Evolutionary conservation across 108 stramenopile genomes (phyloP), one percentile per base, ranked within the genome.

Genomic region (Cyclotella atomus): DNA sequence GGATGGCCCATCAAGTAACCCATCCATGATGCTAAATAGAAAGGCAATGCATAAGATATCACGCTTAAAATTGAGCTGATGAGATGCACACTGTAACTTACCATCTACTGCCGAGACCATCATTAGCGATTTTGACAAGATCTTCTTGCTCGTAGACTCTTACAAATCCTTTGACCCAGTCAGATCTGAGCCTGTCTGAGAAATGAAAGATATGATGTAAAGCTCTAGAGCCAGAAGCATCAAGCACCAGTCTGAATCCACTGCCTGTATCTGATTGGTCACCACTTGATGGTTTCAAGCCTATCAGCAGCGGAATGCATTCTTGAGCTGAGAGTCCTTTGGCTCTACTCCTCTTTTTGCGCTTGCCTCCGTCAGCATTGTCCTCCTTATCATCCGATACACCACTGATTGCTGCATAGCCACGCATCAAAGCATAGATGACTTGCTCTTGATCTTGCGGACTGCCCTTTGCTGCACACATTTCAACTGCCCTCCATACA

Each of bases 31-130:
- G 65, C 81, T 82, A 27, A 50, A 63, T 29, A 46, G 2, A 5
- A 65, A 54, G 17, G 28, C 41, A 54, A 43, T 19, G 29, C 41
- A 59, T 57, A 1, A 41, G 38, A 9, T 41, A 53, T 27, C 20
- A 57, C n/a, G n/a, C n/a, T n/a, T n/a, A n/a, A n/a, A n/a, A n/a
- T n/a, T n/a, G n/a, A n/a, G n/a, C n/a, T n/a, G n/a, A n/a, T n/a
- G n/a, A n/a, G n/a, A n/a, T n/a, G n/a, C n/a, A n/a, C n/a, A n/a
- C n/a, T n/a, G n/a, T n/a, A 59, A 41, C 81, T 25, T 71, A 82
- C 81, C 94, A 95, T 45, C 86, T 59, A 69, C 94, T 95, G 43
- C 87, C 94, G 24, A 92, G 82, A 0, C 94, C 91, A 83, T 95
- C 91, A 56, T 88, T 85, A 15, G 85, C 82, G 53, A 95, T 77